Base-by-base conservation (phyloP, 192 early-diverging fungal species). In the Coemansia sp. region DNA sequence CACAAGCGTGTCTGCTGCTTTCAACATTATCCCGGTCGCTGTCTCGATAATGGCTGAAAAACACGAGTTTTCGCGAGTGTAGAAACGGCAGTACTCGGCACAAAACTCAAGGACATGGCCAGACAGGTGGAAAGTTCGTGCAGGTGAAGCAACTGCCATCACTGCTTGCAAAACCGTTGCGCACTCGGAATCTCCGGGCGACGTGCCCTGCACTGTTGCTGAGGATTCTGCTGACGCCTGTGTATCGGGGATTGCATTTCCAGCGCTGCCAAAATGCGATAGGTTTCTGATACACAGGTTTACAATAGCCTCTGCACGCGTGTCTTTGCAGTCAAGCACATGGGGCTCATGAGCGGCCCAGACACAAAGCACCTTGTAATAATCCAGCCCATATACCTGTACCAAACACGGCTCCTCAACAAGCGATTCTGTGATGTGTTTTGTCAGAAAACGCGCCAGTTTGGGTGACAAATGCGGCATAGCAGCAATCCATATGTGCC, bases 401-500 rank as follows among this genome's bases (percentile, higher is more conserved):
- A n/a, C 35, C 30, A 75, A 46, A 34, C 65, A 68, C 17, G 60
- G 65, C n/a, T 60, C 61, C n/a, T 33, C 24, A 1, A 26, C 52
- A 20, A 75, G 29, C 9, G 72, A 52, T 9, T 68, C 57, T 0
- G 50, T 55, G 9, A 75, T 75, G 47, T 64, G 61, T 20, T 64
- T 64, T 13, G 41, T 43, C 29, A 68, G 15, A 47, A 60, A 64
- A 18, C 57, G 59, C 13, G 72, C 61, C 27, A 64, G 64, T 18
- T 47, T 60, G 1, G 22, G 48, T n/a, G 72, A 60, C 52, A 75
- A 28, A 51, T 60, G 22, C 22, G 65, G 72, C 55, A 75, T 68
- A 2, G 60, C 65, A 3, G 50, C 57, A 6, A 60, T 43, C 72
- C 72, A 75, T n/a, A 68, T 75, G 45, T 75, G 72, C 13, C 72